Evolutionary conservation across 2,329 filamentous ascomycete genomes (phyloP).

Genomic region (Trichoderma guizhouense): DNA sequence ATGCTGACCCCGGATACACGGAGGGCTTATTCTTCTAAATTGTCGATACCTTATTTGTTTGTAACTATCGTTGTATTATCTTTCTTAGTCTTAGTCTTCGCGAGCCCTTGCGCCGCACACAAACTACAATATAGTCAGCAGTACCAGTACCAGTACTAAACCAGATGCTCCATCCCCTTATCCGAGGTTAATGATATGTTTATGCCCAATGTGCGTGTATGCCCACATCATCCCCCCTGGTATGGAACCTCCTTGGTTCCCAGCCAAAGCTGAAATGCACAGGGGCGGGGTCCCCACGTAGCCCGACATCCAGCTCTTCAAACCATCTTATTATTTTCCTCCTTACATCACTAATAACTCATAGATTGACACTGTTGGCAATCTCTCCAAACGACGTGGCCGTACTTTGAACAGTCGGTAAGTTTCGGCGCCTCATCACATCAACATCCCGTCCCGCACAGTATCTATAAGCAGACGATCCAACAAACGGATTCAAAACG

Average conservation of each 20-base stretch:
- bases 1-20: background rate
- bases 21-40: background rate
- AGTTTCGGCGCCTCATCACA: background rate
- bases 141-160: background rate
- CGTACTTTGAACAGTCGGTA: background rate
- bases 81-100: background rate
- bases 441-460: background rate
- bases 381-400: background rate
- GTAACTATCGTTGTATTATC: background rate
- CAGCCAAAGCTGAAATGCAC: constrained; percentile 4
- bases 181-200: background rate
- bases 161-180: background rate
- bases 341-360: background rate
- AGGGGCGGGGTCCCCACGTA: constrained; percentile 9
- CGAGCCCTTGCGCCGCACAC: background rate
- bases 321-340: background rate
- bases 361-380: background rate
- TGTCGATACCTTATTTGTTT: background rate
- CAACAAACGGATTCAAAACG: background rate
- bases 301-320: background rate
- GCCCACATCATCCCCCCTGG: background rate
- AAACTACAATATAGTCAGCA: background rate
- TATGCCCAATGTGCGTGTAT: background rate
- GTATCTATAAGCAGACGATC: background rate
- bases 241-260: background rate